Conservation (phyloP, 1,139 yeast species). For the Trichomonascaceae sp. region DNA sequence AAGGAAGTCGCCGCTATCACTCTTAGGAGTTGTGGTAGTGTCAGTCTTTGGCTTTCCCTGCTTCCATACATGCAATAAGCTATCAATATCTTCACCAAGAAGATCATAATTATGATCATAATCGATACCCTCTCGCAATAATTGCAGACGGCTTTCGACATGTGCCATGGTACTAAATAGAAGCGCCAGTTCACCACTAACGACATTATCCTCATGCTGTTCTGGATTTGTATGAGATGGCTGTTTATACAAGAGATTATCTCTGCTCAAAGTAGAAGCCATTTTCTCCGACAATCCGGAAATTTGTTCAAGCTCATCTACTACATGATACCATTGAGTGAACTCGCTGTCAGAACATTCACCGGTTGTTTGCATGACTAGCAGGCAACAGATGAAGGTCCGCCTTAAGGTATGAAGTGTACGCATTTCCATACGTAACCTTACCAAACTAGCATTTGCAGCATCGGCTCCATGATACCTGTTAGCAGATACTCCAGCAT, state of each 20-base stretch:
- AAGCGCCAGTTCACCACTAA: conserved; percentile 16
- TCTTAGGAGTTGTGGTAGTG: conserved; percentile 1
- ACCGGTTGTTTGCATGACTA: conserved; percentile 34
- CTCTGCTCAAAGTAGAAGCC: conserved; percentile 23
- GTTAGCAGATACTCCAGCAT: conserved; percentile 10
- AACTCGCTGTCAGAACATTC: conserved; percentile 22
- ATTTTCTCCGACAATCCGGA: conserved; percentile 27
- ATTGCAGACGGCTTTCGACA: conserved; percentile 33
- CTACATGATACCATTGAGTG: conserved; percentile 30
- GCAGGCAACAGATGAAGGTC: conserved; percentile 37
- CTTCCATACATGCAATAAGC: conserved; percentile 30
- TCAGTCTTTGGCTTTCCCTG: conserved; percentile 7
- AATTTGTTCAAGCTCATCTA: conserved; percentile 26
- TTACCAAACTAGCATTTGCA: conserved; percentile 24
- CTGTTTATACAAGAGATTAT: conserved; percentile 8
- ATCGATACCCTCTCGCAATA: conserved; percentile 24
- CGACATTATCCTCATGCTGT: conserved; percentile 7
- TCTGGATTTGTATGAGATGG: conserved; percentile 10
- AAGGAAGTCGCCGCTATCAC: not conserved
- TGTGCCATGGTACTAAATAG: conserved; percentile 29
- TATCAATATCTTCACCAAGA: conserved; percentile 29
- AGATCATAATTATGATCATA: conserved; percentile 25
- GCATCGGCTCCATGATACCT: conserved; percentile 26
- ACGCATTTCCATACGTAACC: conserved; percentile 30
- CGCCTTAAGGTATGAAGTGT: conserved; percentile 37